Evolutionary conservation across 2,329 filamentous ascomycete species (phyloP).

Genomic region (Hymenoscyphus linearis): DNA sequence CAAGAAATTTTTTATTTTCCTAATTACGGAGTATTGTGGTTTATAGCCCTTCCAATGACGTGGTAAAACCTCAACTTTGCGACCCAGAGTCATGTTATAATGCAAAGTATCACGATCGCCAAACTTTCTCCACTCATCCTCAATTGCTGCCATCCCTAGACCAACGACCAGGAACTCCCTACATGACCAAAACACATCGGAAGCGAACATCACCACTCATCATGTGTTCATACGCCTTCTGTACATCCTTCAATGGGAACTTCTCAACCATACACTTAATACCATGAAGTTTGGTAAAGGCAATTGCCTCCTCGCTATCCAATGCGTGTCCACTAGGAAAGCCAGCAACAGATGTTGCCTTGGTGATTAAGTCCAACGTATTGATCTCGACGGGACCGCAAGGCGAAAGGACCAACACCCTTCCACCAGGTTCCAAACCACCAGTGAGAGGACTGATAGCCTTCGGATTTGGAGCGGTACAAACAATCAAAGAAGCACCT

Average conservation of each 20-base stretch:
- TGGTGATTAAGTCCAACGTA: constrained; percentile 37
- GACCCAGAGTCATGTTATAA: too few relatives aligned
- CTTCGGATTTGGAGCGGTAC: constrained; percentile 57
- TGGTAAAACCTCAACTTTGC: too few relatives aligned
- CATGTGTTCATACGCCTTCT: constrained; percentile 30
- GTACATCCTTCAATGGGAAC: constrained; percentile 49
- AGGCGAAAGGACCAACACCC: constrained; percentile 54
- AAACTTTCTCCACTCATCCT: too few relatives aligned
- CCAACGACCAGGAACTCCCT: background rate
- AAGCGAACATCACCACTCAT: constrained; percentile 26
- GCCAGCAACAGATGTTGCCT: constrained; percentile 57
- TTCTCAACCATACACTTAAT: constrained; percentile 62
- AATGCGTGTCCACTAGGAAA: constrained; percentile 58
- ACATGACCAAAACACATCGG: constrained; percentile 19
- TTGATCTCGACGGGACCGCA: constrained; percentile 43
- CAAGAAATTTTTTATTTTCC: too few relatives aligned
- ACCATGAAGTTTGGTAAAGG: constrained; percentile 55
- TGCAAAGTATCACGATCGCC: too few relatives aligned
- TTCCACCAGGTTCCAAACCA: constrained; percentile 51
- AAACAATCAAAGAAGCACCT: constrained; percentile 55
- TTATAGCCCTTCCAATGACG: too few relatives aligned
- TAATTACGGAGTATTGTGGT: too few relatives aligned
- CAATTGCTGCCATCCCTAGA: background rate
- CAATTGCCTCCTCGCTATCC: constrained; percentile 61
- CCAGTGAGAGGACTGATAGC: constrained; percentile 47